Evolutionary conservation across 2,329 filamentous ascomycete genomes (phyloP).

Genomic region (Xenoacremonium recifei): DNA sequence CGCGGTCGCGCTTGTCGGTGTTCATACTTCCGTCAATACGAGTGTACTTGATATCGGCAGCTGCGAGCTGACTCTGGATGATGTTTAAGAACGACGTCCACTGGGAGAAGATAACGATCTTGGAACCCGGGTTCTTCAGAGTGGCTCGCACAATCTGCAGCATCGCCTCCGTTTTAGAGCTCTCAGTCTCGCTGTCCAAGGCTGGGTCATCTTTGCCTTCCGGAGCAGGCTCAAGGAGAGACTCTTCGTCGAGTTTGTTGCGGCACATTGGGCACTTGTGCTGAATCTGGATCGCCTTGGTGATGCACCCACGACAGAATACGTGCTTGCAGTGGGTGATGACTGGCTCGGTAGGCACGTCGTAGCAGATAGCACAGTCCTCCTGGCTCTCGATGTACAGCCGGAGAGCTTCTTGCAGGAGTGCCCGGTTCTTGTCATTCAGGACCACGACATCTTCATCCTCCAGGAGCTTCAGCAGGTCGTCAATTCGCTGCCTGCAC

Average conservation of each 20-base stretch:
- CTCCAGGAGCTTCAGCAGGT: slow-evolving; percentile 69
- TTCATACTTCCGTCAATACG: slow-evolving; percentile 82
- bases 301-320: slow-evolving; percentile 74
- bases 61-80: slow-evolving; percentile 65
- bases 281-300: slow-evolving; percentile 70
- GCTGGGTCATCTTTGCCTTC: slow-evolving; percentile 48
- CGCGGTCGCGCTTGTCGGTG: slow-evolving; percentile 65
- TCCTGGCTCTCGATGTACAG: slow-evolving; percentile 78
- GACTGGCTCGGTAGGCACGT: slow-evolving; percentile 67
- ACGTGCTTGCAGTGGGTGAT: slow-evolving; percentile 84
- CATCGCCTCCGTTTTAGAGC: slow-evolving; percentile 80
- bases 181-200: slow-evolving; percentile 64
- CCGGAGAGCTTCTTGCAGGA: slow-evolving; percentile 73
- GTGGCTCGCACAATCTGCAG: slow-evolving; percentile 72
- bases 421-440: slow-evolving; percentile 67
- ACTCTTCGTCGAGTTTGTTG: slow-evolving; percentile 58
- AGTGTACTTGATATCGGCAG: slow-evolving; percentile 60
- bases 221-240: slow-evolving; percentile 63
- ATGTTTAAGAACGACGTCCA: slow-evolving; percentile 75
- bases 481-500: slow-evolving; percentile 70
- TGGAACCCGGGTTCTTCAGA: slow-evolving; percentile 60
- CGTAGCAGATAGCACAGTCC: slow-evolving; percentile 80
- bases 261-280: slow-evolving; percentile 85
- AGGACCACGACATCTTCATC: slow-evolving; percentile 66
- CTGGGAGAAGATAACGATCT: slow-evolving; percentile 73